These are phyloP conservation scores for Umbelopsis vinacea DNA, from an alignment of 192 early-diverging fungal genomes.

Conservation along the genomic window DNA sequence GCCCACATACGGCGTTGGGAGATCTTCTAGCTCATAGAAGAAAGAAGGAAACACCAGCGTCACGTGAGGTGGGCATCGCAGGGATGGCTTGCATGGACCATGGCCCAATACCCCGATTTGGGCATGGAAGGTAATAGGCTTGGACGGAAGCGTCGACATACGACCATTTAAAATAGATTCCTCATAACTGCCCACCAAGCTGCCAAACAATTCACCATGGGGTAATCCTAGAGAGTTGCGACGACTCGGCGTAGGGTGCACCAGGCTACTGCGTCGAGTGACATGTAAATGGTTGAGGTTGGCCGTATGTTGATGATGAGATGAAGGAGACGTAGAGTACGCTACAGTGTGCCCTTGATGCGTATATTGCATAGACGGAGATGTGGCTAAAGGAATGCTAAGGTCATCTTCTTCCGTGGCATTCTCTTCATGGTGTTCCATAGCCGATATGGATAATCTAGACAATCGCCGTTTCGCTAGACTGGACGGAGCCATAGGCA, in stretches of 20 bases:
- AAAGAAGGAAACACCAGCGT: constrained; percentile 68
- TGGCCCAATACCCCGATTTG: constrained; percentile 73
- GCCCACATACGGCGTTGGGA: constrained; percentile 77
- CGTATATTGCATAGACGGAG: constrained; percentile 39
- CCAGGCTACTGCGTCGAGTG: constrained; percentile 2
- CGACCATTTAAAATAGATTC: constrained; percentile 78
- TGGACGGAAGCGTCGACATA: constrained; percentile 77
- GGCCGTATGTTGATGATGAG: constrained; percentile 3
- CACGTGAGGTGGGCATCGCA: constrained; percentile 73
- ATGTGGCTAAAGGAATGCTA: constrained; percentile 7
- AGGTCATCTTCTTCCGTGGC: background rate
- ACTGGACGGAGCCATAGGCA: background rate
- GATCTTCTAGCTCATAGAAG: constrained; percentile 72
- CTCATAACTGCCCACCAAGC: constrained; percentile 58
- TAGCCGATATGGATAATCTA: constrained; percentile 34
- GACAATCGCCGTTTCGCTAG: constrained; percentile 29
- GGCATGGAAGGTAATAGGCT: constrained; percentile 70
- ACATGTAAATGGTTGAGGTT: background rate
- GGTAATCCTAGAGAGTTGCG: constrained; percentile 13
- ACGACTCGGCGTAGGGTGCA: constrained; percentile 12
- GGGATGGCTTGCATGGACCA: constrained; percentile 55
- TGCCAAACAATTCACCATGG: constrained; percentile 39
- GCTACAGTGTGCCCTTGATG: constrained; percentile 30
- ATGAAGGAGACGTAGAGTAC: constrained; percentile 30
- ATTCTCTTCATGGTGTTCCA: constrained; percentile 26